Percentiles rank a stretch among this genome's conserved stretches.
Evolutionary conservation across 148 eudicot genomes (phyloP).

Genomic region (Salicornia ramosissima): DNA sequence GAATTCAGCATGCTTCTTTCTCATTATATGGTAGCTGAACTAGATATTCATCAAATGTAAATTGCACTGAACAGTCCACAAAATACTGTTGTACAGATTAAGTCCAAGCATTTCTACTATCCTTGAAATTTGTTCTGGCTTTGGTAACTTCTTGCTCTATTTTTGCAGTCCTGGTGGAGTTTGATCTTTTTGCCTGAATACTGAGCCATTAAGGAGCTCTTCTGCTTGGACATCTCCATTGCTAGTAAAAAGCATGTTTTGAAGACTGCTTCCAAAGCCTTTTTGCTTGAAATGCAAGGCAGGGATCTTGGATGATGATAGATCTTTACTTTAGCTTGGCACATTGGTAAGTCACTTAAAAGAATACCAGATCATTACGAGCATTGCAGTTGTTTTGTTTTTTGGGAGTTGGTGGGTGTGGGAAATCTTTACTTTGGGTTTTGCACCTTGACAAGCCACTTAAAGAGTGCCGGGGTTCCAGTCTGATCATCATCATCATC

Average conservation of each 20-base stretch:
- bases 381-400: neutral
- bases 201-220: neutral
- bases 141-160: slow-evolving; percentile 6
- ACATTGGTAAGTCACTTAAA: neutral
- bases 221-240: slow-evolving; percentile 9
- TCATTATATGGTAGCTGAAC: neutral
- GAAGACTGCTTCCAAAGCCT: slow-evolving; percentile 6
- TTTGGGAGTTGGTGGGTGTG: neutral
- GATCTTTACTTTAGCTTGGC: neutral
- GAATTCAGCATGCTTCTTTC: neutral
- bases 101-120: neutral
- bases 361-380: neutral
- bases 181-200: slow-evolving; percentile 16
- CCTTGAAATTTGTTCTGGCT: neutral
- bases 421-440: neutral
- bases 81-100: neutral
- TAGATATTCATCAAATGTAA: neutral
- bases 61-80: neutral
- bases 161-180: slow-evolving; percentile 20
- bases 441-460: neutral
- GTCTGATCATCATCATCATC: neutral
- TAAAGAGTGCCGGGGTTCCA: neutral
- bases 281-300: neutral
- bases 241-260: slow-evolving; percentile 10
- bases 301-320: slow-evolving; percentile 8